Evolutionary conservation across 1,139 yeast species (phyloP), one percentile per base, ranked within the genome.

Genomic region (Kodamaea alishanica): DNA sequence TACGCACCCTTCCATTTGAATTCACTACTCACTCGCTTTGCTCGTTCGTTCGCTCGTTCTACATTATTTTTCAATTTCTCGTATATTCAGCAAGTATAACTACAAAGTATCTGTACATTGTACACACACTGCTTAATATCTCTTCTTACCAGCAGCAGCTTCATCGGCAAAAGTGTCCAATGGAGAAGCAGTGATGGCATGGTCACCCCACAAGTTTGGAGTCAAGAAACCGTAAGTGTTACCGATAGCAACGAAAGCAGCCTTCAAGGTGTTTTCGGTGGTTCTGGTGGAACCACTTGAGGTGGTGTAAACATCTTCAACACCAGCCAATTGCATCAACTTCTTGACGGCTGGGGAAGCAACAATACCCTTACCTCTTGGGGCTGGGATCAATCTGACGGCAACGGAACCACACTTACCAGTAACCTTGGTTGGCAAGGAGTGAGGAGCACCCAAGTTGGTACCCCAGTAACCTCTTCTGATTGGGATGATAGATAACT

Each of bases 391-490:
- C 71, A 92, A 85, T 86, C 97, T 90, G 60, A 89, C 96, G 52
- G 84, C 73, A 67, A 92, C 97, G 74, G 97, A 90, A 82, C 97
- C 97, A 81, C 97, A 90, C 88, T 89, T 90, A 81, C 97, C 97
- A 58, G 97, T 85, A 69, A 90, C 88, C 89, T 92, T 92, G 78
- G 84, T 77, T 67, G 96, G 94, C 70, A 92, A 84, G 58, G 98
- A 87, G 86, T 92, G 99, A 68, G 98, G 98, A 75, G 87, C 84
- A 84, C 98, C 99, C 75, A 92, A 87, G 82, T 88, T 87, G 73
- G 96, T 76, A 78, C 99, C 99, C 99, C 99, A 92, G 92, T 92
- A 92, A 81, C 99, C 99, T 84, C 98, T 89, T 84, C 99, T 90
- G 79, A 94, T 92, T 71, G 99, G 99, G 70, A 94, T 89, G 74